Evolutionary conservation across 345 rosid genomes (phyloP).

Genomic region (Lepidium sativum): DNA sequence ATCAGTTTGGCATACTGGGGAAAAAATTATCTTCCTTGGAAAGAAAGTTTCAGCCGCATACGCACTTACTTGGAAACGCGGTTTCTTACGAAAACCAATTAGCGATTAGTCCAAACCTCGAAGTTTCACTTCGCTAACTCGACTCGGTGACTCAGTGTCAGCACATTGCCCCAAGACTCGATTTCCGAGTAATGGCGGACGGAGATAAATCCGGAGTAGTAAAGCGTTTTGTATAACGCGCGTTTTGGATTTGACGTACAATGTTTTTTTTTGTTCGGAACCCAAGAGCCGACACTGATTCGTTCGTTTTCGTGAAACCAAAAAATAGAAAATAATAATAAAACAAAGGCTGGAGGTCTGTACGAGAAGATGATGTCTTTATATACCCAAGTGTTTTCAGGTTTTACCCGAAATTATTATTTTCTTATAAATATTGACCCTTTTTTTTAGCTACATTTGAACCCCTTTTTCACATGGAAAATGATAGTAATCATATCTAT

Average conservation of each 20-base stretch:
- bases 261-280: slow-evolving; percentile 15
- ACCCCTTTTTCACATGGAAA: no score
- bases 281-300: slow-evolving; percentile 57
- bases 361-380: slow-evolving; percentile 19
- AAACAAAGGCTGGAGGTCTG: slow-evolving; percentile 13
- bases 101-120: not conserved
- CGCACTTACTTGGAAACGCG: slow-evolving; percentile 24
- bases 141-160: slow-evolving; percentile 25
- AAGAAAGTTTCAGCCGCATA: slow-evolving; percentile 17
- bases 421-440: not conserved
- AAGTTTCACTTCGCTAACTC: slow-evolving; percentile 10
- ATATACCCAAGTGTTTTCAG: slow-evolving; percentile 15
- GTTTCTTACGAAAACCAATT: slow-evolving; percentile 14
- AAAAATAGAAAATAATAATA: not conserved
- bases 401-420: not conserved
- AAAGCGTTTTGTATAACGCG: not conserved
- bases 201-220: not conserved
- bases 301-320: slow-evolving; percentile 13
- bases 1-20: slow-evolving; percentile 5
- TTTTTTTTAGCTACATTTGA: not conserved
- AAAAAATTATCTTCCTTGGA: slow-evolving; percentile 18
- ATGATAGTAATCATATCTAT: no score
- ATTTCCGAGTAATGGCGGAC: slow-evolving; percentile 4
- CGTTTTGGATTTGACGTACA: slow-evolving; percentile 17
- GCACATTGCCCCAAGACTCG: slow-evolving; percentile 21